A percentile compares a stretch with the other conserved stretches of the same genome.
Evolutionary conservation across 352 stramenopile genomes (phyloP).

Genomic region (Phytophthora sp.): DNA sequence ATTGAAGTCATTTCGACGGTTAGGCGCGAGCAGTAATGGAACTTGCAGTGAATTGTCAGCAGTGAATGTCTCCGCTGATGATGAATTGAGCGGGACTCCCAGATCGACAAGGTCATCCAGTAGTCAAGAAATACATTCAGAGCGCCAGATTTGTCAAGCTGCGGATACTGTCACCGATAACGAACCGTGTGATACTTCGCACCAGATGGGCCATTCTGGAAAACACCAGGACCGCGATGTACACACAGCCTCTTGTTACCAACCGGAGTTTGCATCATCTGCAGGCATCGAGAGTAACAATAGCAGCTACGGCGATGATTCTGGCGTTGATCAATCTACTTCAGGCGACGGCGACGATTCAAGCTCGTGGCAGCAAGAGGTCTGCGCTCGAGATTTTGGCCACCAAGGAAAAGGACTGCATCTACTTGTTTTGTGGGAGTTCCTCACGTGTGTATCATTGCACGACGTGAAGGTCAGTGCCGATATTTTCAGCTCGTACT

Average conservation of each 20-base stretch:
- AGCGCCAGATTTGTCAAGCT: not conserved
- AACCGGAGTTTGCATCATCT: no score
- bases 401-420: not conserved
- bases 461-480: not conserved
- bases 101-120: no score
- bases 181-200: no score
- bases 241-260: no score
- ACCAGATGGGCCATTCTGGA: no score
- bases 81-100: not conserved
- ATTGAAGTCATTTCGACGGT: conserved; percentile 34
- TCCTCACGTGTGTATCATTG: not conserved
- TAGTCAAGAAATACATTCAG: no score
- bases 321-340: not conserved
- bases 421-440: not conserved
- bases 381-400: not conserved
- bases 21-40: not conserved
- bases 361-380: not conserved
- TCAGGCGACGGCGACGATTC: not conserved
- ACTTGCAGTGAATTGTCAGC: not conserved
- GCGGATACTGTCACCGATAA: not conserved
- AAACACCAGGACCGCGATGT: no score
- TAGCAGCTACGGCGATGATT: not conserved
- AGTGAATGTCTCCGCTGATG: not conserved
- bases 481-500: not conserved
- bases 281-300: not conserved